phyloP scores from a whole-genome alignment of 2,329 filamentous ascomycete species.

The Xylaria multiplex region DNA sequence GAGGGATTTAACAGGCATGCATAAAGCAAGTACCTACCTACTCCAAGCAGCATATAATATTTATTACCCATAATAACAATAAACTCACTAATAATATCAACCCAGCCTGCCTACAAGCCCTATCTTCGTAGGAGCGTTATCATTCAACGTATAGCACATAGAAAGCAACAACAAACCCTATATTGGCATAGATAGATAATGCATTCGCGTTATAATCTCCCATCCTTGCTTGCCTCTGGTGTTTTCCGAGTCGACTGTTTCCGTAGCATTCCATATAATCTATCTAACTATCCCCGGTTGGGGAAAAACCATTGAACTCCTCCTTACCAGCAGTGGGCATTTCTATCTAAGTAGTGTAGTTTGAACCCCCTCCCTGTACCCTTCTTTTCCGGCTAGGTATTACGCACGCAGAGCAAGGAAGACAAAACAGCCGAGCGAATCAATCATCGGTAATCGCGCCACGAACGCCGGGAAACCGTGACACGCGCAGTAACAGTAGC shows the following conservation, averaged over 20 bases:
- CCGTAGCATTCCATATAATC: neutral
- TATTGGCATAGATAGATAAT: neutral
- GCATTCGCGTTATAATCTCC: neutral
- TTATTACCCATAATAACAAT: conserved; percentile 5
- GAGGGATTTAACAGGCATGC: neutral
- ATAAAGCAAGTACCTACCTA: neutral
- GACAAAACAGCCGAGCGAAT: neutral
- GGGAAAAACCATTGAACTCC: neutral
- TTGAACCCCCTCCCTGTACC: neutral
- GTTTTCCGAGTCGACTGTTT: neutral
- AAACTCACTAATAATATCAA: conserved; percentile 1
- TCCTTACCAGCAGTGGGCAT: neutral
- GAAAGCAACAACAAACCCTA: neutral
- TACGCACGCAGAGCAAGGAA: neutral
- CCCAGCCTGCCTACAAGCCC: neutral
- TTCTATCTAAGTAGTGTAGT: conserved; percentile 4
- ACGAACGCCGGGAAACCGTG: neutral
- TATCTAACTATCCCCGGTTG: neutral
- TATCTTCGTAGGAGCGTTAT: neutral
- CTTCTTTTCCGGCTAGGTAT: neutral
- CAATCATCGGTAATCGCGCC: neutral
- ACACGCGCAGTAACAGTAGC: no score
- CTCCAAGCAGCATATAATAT: neutral
- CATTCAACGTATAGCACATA: neutral
- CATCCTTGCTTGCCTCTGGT: neutral